These are phyloP conservation scores for Crassisporium funariophilum DNA, from an alignment of 768 basidiomycete species.

Conservation along the genomic window DNA sequence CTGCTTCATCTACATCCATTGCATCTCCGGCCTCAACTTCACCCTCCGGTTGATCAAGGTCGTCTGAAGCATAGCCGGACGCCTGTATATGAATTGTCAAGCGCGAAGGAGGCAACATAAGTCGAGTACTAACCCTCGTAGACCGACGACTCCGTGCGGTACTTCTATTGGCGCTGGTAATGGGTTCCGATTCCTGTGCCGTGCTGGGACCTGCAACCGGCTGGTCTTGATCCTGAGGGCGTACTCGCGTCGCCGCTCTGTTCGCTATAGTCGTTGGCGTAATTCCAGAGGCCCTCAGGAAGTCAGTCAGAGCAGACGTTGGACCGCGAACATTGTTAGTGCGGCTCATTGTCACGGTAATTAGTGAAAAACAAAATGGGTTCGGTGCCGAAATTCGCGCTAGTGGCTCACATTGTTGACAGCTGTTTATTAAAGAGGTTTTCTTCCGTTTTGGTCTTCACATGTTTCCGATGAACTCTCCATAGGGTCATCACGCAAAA, in stretches of 20 bases:
- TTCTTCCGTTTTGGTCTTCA: no score
- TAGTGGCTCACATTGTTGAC: no score
- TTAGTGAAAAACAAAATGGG: no score
- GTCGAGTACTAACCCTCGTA: conserved; percentile 22
- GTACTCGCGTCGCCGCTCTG: conserved; percentile 33
- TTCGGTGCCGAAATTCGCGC: no score
- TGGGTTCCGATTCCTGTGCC: conserved; percentile 10
- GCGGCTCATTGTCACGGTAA: not conserved
- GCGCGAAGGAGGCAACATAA: not conserved
- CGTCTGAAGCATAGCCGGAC: conserved; percentile 69
- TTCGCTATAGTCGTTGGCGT: conserved; percentile 48
- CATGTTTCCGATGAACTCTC: no score
- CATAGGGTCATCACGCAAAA: no score
- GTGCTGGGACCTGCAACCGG: conserved; percentile 51
- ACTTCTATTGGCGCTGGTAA: conserved; percentile 16
- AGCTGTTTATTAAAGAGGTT: no score
- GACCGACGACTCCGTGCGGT: conserved; percentile 17
- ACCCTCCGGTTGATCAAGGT: conserved; percentile 63
- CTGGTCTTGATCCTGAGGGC: conserved; percentile 30
- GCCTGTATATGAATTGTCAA: conserved; percentile 20
- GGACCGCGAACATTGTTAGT: conserved; percentile 75
- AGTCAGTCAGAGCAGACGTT: conserved; percentile 82
- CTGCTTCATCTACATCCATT: conserved; percentile 25
- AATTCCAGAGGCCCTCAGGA: conserved; percentile 58
- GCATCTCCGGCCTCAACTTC: conserved; percentile 18